Base-by-base conservation (phyloP, 441 rosid species). In the Populus hybrid region DNA sequence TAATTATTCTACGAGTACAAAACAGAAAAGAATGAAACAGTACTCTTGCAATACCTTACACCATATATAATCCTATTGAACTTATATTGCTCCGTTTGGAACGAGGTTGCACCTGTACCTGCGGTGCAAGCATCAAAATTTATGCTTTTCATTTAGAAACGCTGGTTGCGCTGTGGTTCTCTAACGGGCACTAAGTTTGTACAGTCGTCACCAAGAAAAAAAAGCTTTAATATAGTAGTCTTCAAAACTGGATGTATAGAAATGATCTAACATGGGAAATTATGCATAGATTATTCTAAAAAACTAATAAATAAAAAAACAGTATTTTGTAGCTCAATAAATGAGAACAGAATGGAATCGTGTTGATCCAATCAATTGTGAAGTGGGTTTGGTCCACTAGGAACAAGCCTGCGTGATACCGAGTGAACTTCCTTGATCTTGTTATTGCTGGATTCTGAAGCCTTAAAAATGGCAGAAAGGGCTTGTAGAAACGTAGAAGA, bases 361-460 rank as follows among this genome's bases (percentile, higher is more conserved):
- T 29, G 31, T 3, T 29, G 31, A 29, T 29, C 31, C 31, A 29
- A 29, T 29, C 31, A 82, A 28, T 84, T 86, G 79, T 88, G 91
- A 76, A 85, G 89, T 26, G 83, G 89, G 76, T 84, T 86, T 24
- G 90, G 90, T 50, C 89, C 90, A 6, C 78, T 0, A 0, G 89
- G 86, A 66, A 86, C 88, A 7, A 72, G 71, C 56, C 89, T 71
- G 42, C 75, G 87, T 4, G 89, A 83, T 36, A 80, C 84, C 0
- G 64, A 9, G 24, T 71, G 87, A 3, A 76, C 7, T 16, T 12
- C 35, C 7, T 65, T 28, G 63, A 66, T 72, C 56, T 61, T 73
- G 18, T 29, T 29, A 29, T 29, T 29, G 4, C 31, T 29, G 31
- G 77, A 78, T 31, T 61, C 68, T 28, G 56, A 38, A 50, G 83